Percentiles rank a stretch among this genome's conserved stretches.
Conservation (phyloP, 2,329 filamentous ascomycete species). For the Phoma sp. region DNA sequence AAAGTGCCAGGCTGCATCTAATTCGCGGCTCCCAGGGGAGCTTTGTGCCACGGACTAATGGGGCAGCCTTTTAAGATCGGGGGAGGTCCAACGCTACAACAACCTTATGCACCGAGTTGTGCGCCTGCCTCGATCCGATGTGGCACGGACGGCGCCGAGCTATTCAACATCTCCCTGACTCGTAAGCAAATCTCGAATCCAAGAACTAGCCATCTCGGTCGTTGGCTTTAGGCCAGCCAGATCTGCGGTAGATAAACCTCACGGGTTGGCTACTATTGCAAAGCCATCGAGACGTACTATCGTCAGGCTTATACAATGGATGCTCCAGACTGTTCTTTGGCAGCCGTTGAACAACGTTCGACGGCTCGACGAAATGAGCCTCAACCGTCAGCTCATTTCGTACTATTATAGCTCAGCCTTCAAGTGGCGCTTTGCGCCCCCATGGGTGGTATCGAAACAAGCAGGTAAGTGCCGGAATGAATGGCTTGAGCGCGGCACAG, state of each 20-base stretch:
- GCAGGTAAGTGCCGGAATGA: background rate
- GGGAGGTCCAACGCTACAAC: conserved; percentile 7
- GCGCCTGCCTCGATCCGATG: background rate
- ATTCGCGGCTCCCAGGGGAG: conserved; percentile 10
- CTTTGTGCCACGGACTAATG: conserved; percentile 5
- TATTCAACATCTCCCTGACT: conserved; percentile 6
- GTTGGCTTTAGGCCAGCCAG: background rate
- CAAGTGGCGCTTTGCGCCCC: conserved; percentile 4
- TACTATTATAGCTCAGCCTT: background rate
- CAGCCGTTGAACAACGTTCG: conserved; percentile 3
- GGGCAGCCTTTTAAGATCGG: background rate
- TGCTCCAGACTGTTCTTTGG: conserved; percentile 1
- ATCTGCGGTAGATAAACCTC: conserved; percentile 3
- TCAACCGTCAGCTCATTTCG: conserved; percentile 3
- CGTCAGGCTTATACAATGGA: background rate
- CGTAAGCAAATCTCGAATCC: conserved; percentile 9
- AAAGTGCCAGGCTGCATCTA: conserved; percentile 6
- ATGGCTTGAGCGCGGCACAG: background rate
- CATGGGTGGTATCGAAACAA: background rate
- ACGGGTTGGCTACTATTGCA: conserved; percentile 7
- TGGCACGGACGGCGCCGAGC: background rate
- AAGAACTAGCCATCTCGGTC: conserved; percentile 4
- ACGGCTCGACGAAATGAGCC: conserved; percentile 6
- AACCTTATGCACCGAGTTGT: background rate
- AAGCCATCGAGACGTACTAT: conserved; percentile 2